Percentiles rank a stretch among this genome's conserved stretches.
Evolutionary conservation across 78 protist genomes (phyloP).

Genomic region (Guillardia theta): DNA sequence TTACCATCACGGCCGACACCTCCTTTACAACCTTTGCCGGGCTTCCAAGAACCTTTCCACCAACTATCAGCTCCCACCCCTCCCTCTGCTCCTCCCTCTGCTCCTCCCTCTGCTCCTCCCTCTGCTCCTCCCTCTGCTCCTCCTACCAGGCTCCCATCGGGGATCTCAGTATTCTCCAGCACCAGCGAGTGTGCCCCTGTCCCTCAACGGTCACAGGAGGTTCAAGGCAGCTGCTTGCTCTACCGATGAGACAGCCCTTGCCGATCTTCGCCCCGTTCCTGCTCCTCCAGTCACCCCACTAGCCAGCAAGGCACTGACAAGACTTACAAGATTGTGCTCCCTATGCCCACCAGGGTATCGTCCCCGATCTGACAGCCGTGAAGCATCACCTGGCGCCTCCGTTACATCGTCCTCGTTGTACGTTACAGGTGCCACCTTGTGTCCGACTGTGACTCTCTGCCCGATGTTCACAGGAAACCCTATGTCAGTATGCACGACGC

Average conservation of each 20-base stretch:
- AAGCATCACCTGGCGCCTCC: not conserved
- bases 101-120: too few species aligned
- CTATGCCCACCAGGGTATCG: not conserved
- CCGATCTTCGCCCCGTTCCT: conserved; percentile 18
- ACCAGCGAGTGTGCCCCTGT: not conserved
- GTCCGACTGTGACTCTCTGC: not conserved
- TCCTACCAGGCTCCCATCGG: not conserved
- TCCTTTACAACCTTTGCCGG: not conserved
- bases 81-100: too few species aligned
- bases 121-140: too few species aligned
- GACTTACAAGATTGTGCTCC: not conserved
- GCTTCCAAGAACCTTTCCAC: too few species aligned
- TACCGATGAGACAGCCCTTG: not conserved
- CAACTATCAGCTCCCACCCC: too few species aligned
- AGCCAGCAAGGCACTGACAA: not conserved
- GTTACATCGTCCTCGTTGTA: not conserved
- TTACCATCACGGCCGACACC: not conserved
- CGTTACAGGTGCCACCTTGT: not conserved
- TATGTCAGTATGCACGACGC: not conserved
- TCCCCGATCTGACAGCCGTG: not conserved
- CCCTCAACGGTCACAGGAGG: not conserved
- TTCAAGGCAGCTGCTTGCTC: not conserved
- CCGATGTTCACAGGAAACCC: not conserved
- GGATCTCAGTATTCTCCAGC: not conserved
- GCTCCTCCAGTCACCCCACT: not conserved